These are phyloP conservation scores for Leccinum truebloodii DNA, from an alignment of 768 basidiomycete genomes.

Conservation along the genomic window DNA sequence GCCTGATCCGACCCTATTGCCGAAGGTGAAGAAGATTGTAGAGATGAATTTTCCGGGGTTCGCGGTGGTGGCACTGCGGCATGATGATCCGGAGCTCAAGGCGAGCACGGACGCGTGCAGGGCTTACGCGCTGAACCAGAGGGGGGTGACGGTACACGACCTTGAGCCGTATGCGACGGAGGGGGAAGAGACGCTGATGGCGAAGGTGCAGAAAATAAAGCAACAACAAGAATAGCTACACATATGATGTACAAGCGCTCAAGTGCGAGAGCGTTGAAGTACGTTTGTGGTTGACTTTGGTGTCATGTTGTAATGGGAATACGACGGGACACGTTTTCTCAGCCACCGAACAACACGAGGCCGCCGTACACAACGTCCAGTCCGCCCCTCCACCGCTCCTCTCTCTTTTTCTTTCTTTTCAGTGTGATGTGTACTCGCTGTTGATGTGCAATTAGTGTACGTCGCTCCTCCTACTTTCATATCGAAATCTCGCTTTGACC, in stretches of 20 bases:
- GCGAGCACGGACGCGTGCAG: conserved; percentile 68
- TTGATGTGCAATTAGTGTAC: conserved; percentile 29
- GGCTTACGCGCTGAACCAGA: conserved; percentile 57
- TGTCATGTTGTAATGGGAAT: conserved; percentile 19
- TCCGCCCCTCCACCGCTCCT: conserved; percentile 4
- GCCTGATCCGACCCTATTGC: conserved; percentile 64
- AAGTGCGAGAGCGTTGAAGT: neutral
- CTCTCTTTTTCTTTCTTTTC: conserved; percentile 9
- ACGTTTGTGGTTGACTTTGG: neutral
- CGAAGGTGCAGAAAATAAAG: conserved; percentile 18
- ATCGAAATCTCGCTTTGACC: conserved; percentile 4
- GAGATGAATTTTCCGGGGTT: conserved; percentile 76
- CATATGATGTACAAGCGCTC: too few relatives aligned
- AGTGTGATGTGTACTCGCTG: conserved; percentile 23
- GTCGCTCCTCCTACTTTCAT: neutral
- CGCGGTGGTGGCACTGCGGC: conserved; percentile 51
- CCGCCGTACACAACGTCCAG: conserved; percentile 13
- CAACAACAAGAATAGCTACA: neutral
- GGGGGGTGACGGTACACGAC: conserved; percentile 62
- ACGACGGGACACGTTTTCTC: conserved; percentile 37
- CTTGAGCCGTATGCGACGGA: conserved; percentile 59
- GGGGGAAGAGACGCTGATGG: conserved; percentile 54
- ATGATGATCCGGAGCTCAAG: conserved; percentile 54
- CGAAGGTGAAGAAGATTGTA: conserved; percentile 58
- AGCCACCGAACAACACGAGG: conserved; percentile 38